phyloP scores from a whole-genome alignment of 306 rosid species.

The Benincasa hispida region DNA sequence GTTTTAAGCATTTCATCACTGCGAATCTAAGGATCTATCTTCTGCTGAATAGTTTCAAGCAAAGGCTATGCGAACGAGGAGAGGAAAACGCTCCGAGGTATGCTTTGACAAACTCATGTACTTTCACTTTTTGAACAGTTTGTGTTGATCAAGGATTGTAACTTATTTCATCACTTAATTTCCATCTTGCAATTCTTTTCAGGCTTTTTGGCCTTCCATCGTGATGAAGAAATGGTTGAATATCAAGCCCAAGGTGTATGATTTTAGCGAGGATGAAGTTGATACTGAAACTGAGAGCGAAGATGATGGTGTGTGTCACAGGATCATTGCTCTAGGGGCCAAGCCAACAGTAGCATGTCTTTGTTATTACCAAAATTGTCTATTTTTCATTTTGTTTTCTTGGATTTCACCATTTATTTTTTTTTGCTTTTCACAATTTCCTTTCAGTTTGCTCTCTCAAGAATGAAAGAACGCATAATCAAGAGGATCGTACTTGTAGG shows the following conservation, averaged over 20 bases:
- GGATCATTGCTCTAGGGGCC: background rate
- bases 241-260: constrained; percentile 76
- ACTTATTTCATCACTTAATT: constrained; percentile 7
- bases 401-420: constrained; percentile 13
- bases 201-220: constrained; percentile 97
- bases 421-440: constrained; percentile 24
- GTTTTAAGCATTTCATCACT: constrained; percentile 30
- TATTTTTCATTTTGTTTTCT: background rate
- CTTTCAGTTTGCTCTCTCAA: constrained; percentile 41
- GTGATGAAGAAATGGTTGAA: constrained; percentile 97
- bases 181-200: constrained; percentile 20
- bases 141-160: constrained; percentile 5
- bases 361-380: background rate
- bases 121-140: background rate
- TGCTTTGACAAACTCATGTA: background rate
- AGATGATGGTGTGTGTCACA: constrained; percentile 59
- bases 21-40: constrained; percentile 12
- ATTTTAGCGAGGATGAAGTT: constrained; percentile 92
- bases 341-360: background rate
- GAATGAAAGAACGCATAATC: constrained; percentile 23
- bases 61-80: constrained; percentile 44
- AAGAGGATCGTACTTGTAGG: constrained; percentile 23
- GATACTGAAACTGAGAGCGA: constrained; percentile 95
- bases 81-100: constrained; percentile 77
- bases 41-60: constrained; percentile 18